Conservation (phyloP, 805 yeast species). For the Candida oleophila region DNA sequence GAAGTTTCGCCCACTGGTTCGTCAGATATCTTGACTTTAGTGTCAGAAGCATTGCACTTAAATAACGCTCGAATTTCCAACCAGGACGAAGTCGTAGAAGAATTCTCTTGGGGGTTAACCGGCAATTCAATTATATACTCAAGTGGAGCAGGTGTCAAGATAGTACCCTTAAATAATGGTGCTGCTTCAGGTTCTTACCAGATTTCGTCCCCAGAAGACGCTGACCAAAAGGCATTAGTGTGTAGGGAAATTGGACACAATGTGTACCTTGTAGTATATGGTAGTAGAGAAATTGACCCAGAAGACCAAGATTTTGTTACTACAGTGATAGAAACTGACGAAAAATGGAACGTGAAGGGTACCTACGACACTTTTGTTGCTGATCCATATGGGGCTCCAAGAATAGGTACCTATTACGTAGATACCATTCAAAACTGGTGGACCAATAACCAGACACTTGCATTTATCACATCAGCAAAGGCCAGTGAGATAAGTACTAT, state of each 20-base stretch:
- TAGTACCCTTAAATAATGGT: constrained; percentile 7
- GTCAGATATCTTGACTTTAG: neutral
- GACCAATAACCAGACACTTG: constrained; percentile 26
- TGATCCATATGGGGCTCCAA: constrained; percentile 52
- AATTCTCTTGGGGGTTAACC: constrained; percentile 13
- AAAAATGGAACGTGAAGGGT: constrained; percentile 10
- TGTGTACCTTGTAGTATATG: constrained; percentile 23
- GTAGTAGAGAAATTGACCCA: constrained; percentile 19
- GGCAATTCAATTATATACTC: constrained; percentile 21
- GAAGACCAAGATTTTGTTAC: constrained; percentile 31
- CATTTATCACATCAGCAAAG: constrained; percentile 56
- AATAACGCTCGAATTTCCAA: too few species aligned
- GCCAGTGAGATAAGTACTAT: constrained; percentile 60
- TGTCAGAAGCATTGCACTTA: neutral
- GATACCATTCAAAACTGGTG: constrained; percentile 47
- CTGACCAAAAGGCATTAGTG: constrained; percentile 11
- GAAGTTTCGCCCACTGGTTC: neutral
- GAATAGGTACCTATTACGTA: constrained; percentile 48
- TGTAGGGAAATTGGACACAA: constrained; percentile 9
- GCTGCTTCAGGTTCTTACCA: constrained; percentile 8
- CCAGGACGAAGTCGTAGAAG: constrained; percentile 6
- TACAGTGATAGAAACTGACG: constrained; percentile 5
- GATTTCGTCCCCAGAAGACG: constrained; percentile 14
- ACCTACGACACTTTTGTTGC: constrained; percentile 42
- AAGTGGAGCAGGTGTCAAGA: constrained; percentile 16